Evolutionary conservation across 1,284 basidiomycete genomes (phyloP).

Genomic region (Inonotus obliquus): DNA sequence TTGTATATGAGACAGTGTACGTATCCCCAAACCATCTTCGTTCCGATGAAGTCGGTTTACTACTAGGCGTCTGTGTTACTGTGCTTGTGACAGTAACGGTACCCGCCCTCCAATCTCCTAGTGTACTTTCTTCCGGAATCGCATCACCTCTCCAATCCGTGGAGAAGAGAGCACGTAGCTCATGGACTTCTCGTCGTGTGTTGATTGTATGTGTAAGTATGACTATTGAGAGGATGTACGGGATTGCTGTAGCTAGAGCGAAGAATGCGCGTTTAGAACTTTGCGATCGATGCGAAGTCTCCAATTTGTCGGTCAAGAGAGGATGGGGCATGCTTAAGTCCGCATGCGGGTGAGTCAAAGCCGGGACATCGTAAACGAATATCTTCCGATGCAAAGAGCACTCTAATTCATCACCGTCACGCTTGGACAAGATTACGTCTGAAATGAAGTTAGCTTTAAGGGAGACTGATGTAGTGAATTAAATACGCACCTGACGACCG

Average conservation of each 20-base stretch:
- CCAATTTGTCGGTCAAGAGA: not conserved
- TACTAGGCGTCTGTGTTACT: conserved; percentile 1
- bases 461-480: not conserved
- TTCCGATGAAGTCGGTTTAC: conserved; percentile 9
- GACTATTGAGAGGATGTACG: conserved; percentile 3
- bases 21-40: conserved; percentile 13
- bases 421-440: not conserved
- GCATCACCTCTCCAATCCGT: not conserved
- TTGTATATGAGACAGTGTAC: conserved; percentile 10
- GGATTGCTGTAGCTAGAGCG: not conserved
- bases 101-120: not conserved
- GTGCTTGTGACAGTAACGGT: conserved; percentile 10
- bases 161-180: not conserved
- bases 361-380: conserved; percentile 9
- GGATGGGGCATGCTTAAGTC: conserved; percentile 11
- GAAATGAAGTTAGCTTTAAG: not conserved
- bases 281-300: not conserved
- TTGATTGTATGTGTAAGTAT: conserved; percentile 6
- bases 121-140: not conserved
- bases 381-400: not conserved
- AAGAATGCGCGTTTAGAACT: conserved; percentile 1
- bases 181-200: conserved; percentile 10
- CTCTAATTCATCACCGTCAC: not conserved
- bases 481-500: conserved; percentile 41
- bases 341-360: conserved; percentile 9